Conservation (phyloP, 306 rosid species). For the apple (Malus domestica) region ASM211411v1 NC_041801.1:7351501-7352000, state of each 20-base stretch:
- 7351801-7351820: no score
- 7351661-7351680: no score
- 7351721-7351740: no score
- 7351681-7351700: neutral
- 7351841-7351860: no score
- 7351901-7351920: neutral
- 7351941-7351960: neutral
- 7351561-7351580: conserved; percentile 10
- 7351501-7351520: conserved; percentile 85
- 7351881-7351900: neutral
- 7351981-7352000: no score
- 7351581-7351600: conserved; percentile 22
- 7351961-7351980: neutral
- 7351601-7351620: conserved; percentile 13
- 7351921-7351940: neutral
- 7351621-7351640: conserved; percentile 1
- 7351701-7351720: neutral
- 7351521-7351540: conserved; percentile 29
- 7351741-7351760: no score
- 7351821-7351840: no score
- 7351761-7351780: no score
- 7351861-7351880: neutral
- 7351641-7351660: neutral
- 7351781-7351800: no score
- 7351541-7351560: conserved; percentile 17